Evolutionary conservation across 1,284 basidiomycete species (phyloP), one percentile per base, ranked within the genome.

Genomic region (Meira nashicola): DNA sequence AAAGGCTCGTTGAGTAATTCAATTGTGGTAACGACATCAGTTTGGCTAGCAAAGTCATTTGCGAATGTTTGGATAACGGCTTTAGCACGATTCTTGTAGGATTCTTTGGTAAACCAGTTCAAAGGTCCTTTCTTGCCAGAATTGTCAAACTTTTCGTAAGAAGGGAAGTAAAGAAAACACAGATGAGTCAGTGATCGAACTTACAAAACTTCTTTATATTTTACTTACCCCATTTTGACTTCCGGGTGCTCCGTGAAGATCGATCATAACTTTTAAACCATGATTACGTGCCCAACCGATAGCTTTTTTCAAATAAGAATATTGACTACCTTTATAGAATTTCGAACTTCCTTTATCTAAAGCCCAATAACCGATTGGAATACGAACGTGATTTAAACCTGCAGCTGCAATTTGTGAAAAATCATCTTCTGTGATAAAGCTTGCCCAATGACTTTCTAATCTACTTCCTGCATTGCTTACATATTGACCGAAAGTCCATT

Each of bases 361-460:
- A 1, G 92, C 92, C 92, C 92, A 95, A 78, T 87, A 91, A 21
- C 89, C 89, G 64, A 95, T 89, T 2, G 92, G 92, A 41, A 95
- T 80, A 40, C 92, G 85, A 62, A 92, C 88, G 77, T 90, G 39
- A 49, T 62, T 90, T 55, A 90, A 80, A 9, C 87, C 87, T 15
- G 88, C 88, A 54, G 83, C 85, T 53, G 86, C 85, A 57, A 53
- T 53, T 55, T 82, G 83, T 41, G 79, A 78, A 69, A 92, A 87
- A 77, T 92, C 90, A 23, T 80, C 71, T 74, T 90, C 86, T 4
- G 87, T 89, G 66, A 92, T 88, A 83, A 84, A 92, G 2, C 87
- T 86, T 63, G 88, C 80, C 88, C 89, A 91, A 74, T 92, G 90
- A 14, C 58, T 60, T 49, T 68, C 65, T 41, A 71, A 44, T 48